A percentile compares a stretch with the other conserved stretches of the same genome.
Evolutionary conservation across 768 basidiomycete genomes (phyloP).

Genomic region (Termitomyces sp.): DNA sequence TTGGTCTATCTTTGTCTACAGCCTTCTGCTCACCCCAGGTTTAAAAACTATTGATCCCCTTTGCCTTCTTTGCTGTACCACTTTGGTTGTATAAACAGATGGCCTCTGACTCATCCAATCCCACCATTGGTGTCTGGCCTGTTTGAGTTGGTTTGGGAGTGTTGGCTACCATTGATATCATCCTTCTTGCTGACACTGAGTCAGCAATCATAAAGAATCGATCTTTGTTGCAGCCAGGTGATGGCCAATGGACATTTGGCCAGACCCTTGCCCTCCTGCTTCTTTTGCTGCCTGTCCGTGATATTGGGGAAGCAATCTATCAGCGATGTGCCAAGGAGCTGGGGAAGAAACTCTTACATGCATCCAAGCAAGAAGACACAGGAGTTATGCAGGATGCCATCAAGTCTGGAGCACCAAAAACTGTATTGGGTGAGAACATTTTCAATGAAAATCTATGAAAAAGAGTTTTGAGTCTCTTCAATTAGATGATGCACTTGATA

Average conservation of each 20-base stretch:
- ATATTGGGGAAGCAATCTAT: background rate
- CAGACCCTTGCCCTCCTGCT: background rate
- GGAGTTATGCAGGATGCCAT: background rate
- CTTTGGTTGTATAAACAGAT: background rate
- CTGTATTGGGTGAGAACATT: background rate
- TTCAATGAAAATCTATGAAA: no score
- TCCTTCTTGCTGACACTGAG: background rate
- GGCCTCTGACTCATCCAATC: background rate
- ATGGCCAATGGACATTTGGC: constrained; percentile 10
- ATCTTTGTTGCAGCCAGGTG: background rate
- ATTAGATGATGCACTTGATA: background rate
- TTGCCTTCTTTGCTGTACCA: background rate
- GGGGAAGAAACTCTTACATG: background rate
- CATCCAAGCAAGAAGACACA: background rate
- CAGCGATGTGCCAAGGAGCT: background rate
- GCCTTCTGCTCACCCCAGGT: background rate
- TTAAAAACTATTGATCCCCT: background rate
- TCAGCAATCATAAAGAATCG: background rate
- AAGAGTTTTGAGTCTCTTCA: background rate
- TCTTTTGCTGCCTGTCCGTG: constrained; percentile 8
- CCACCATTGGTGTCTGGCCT: no score
- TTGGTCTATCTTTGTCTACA: background rate
- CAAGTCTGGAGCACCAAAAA: background rate
- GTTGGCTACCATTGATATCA: background rate
- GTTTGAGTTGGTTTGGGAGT: background rate